phyloP scores from a whole-genome alignment of 139 green algal species.

The Coccomyxa sp. region DNA sequence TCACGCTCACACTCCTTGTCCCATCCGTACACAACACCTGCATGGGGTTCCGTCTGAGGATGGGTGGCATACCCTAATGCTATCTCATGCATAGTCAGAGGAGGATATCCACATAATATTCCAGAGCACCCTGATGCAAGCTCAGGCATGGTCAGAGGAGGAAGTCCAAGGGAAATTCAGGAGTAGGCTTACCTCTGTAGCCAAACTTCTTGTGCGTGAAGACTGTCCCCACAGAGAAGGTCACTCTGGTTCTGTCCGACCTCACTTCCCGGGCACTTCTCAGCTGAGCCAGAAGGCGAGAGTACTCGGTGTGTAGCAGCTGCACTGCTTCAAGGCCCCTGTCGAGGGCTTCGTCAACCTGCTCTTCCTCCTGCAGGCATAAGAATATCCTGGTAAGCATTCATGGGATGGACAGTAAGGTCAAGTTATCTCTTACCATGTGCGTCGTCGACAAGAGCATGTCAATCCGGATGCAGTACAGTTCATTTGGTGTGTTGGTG shows the following conservation, averaged over 20 bases:
- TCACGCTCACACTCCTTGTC: conserved; percentile 12
- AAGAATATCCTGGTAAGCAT: neutral
- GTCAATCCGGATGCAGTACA: neutral
- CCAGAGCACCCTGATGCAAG: neutral
- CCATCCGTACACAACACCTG: conserved; percentile 18
- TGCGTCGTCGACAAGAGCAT: neutral
- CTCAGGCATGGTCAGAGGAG: neutral
- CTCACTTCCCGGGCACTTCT: neutral
- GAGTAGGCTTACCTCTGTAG: conserved; percentile 14
- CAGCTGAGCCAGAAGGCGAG: neutral
- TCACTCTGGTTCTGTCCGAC: neutral
- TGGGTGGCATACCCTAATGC: neutral
- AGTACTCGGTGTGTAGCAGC: neutral
- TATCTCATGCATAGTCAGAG: neutral
- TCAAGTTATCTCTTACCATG: neutral
- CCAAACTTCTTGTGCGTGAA: conserved; percentile 16
- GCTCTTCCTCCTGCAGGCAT: neutral
- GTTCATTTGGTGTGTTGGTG: neutral
- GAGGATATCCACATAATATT: neutral
- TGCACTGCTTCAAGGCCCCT: neutral
- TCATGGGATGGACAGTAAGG: neutral
- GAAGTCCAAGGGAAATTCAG: neutral
- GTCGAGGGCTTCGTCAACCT: neutral
- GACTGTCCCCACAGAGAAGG: neutral
- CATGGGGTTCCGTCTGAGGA: neutral